A percentile compares a stretch with the other conserved stretches of the same genome.
Evolutionary conservation across 148 eudicot genomes (phyloP).

Genomic region (Polygonum maritimum): DNA sequence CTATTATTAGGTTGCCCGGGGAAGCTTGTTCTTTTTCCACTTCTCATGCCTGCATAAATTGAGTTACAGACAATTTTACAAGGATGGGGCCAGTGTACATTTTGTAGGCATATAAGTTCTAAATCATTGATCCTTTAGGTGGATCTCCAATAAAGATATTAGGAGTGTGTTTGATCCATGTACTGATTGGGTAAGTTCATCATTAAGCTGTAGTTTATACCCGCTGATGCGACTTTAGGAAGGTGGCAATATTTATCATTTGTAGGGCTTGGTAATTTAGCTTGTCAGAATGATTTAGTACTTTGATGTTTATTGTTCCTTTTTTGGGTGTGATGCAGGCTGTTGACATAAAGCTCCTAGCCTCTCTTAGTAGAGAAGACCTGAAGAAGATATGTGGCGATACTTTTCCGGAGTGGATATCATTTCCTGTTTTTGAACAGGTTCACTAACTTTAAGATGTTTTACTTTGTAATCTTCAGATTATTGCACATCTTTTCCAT

Average conservation of each 20-base stretch:
- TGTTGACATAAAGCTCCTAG: conserved; percentile 75
- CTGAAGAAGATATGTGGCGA: conserved; percentile 94
- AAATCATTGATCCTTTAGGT: not conserved
- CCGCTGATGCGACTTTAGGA: not conserved
- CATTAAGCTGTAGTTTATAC: not conserved
- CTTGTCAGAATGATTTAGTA: not conserved
- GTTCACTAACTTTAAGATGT: conserved; percentile 22
- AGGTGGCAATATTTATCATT: not conserved
- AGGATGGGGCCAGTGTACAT: not conserved
- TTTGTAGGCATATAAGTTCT: not conserved
- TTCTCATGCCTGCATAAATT: not conserved
- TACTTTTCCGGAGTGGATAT: conserved; percentile 87
- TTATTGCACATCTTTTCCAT: not conserved
- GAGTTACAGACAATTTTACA: not conserved
- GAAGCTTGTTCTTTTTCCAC: not conserved
- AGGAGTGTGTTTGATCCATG: not conserved
- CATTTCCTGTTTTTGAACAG: conserved; percentile 95
- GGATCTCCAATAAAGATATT: not conserved
- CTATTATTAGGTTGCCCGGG: not conserved
- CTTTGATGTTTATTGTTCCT: not conserved
- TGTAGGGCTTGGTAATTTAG: not conserved
- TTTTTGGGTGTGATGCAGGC: conserved; percentile 44
- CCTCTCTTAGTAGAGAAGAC: conserved; percentile 81
- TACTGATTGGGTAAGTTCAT: not conserved
- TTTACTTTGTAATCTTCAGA: not conserved